Evolutionary conservation across 2,329 filamentous ascomycete genomes (phyloP).

Genomic region (Zymoseptoria passerinii): DNA sequence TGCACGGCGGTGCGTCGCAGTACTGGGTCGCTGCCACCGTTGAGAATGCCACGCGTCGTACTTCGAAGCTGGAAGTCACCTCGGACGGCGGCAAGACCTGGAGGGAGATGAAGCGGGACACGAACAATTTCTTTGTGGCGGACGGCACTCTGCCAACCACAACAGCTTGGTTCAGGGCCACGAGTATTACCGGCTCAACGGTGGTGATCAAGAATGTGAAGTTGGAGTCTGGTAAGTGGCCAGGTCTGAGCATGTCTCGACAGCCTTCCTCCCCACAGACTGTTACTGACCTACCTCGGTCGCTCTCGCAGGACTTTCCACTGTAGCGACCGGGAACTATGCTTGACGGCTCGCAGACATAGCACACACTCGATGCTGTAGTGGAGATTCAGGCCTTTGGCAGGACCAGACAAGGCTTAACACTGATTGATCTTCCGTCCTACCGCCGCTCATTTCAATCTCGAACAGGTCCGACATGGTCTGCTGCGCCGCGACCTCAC

Average conservation of each 20-base stretch:
- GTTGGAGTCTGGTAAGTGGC: background rate
- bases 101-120: slow-evolving; percentile 11
- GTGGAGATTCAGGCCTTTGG: background rate
- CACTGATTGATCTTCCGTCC: background rate
- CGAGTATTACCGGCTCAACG: background rate
- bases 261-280: background rate
- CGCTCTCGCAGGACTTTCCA: background rate
- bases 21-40: slow-evolving; percentile 22
- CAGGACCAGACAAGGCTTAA: background rate
- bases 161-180: slow-evolving; percentile 16
- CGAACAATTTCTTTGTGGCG: slow-evolving; percentile 21
- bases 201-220: background rate
- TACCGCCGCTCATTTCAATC: background rate
- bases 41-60: slow-evolving; percentile 17
- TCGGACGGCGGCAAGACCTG: slow-evolving; percentile 18
- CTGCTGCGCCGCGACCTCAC: background rate
- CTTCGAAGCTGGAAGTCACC: slow-evolving; percentile 16
- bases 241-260: background rate
- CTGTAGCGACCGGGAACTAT: background rate
- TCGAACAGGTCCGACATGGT: background rate
- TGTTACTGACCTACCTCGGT: background rate
- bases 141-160: slow-evolving; percentile 4
- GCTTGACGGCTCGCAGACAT: background rate
- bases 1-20: background rate
- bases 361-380: background rate